Conservation (phyloP, 345 rosid species). For the Dipteronia dyeriana region DNA sequence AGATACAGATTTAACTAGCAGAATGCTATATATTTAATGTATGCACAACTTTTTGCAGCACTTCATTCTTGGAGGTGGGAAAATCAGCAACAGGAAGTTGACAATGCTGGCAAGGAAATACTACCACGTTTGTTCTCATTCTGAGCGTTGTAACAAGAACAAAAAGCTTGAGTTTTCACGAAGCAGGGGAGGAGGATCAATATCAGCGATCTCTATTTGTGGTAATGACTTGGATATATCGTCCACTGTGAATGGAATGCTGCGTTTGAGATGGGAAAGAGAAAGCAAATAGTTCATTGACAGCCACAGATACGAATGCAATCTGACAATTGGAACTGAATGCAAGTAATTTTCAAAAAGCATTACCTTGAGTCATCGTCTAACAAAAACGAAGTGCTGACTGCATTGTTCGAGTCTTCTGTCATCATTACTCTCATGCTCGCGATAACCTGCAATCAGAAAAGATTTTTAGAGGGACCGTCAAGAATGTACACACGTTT, state of each 20-base stretch:
- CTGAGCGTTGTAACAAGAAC: slow-evolving; percentile 78
- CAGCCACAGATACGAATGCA: background rate
- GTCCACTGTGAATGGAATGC: slow-evolving; percentile 90
- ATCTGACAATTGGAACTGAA: background rate
- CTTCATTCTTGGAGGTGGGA: background rate
- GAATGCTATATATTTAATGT: slow-evolving; percentile 3
- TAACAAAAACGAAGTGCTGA: slow-evolving; percentile 77
- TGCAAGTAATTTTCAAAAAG: background rate
- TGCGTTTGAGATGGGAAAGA: slow-evolving; percentile 32
- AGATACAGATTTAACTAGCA: slow-evolving; percentile 12
- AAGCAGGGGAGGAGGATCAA: slow-evolving; percentile 83
- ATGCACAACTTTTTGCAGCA: slow-evolving; percentile 22
- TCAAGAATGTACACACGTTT: background rate
- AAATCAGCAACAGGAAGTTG: slow-evolving; percentile 1
- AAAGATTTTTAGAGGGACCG: slow-evolving; percentile 9
- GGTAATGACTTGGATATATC: slow-evolving; percentile 83
- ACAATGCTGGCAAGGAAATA: background rate
- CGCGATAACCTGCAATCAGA: slow-evolving; percentile 64
- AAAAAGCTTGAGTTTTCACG: slow-evolving; percentile 80
- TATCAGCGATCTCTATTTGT: slow-evolving; percentile 65
- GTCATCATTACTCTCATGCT: slow-evolving; percentile 74
- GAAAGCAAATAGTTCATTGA: slow-evolving; percentile 3
- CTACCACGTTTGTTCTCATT: slow-evolving; percentile 31
- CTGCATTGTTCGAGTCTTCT: slow-evolving; percentile 61
- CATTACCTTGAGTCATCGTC: slow-evolving; percentile 91